Base-by-base conservation (phyloP, 257 asterid genomes). In the Fraxinus excelsior region DNA sequence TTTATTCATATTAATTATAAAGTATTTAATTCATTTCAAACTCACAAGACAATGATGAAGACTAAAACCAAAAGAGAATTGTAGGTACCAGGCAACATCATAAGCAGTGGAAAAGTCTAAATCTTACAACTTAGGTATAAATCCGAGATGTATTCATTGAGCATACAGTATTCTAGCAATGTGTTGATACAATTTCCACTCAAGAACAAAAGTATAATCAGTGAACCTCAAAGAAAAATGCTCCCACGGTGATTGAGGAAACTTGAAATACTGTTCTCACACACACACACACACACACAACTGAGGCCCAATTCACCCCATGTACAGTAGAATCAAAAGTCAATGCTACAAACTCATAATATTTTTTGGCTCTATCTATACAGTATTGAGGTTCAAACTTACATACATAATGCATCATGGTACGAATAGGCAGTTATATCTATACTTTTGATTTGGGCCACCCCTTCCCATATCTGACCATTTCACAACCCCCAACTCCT, bases 11-110 rank as follows among this genome's bases (percentile, higher is more conserved):
- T 18, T n/a, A 56, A 5, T n/a, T 0, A 56, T 10, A n/a, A 19
- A 5, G 65, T n/a, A n/a, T n/a, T 56, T 7, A 18, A 56, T 73
- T 69, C 44, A 42, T 65, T 77, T 3, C 21, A 34, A 77, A 73
- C 51, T 42, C 35, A 60, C 35, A 19, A 60, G 16, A 21, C 23
- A 2, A 6, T 29, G 56, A 73, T 40, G 70, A 46, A 35, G 64
- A 16, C 40, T 40, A 46, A 68, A 66, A 79, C n/a, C n/a, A 46
- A 46, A 46, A 46, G 51, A 46, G 58, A 16, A 46, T 56, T 56
- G 25, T n/a, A 5, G 4, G 65, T n/a, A n/a, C 12, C 26, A n/a
- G 5, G 25, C 25, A 56, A 56, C 10, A 56, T 56, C 65, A 56
- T n/a, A 19, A 7, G 64, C 64, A 19, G 11, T 53, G 64, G 64